phyloP scores from a whole-genome alignment of 2,329 filamentous ascomycete genomes.

The Aspergillus fumigatus region DNA sequence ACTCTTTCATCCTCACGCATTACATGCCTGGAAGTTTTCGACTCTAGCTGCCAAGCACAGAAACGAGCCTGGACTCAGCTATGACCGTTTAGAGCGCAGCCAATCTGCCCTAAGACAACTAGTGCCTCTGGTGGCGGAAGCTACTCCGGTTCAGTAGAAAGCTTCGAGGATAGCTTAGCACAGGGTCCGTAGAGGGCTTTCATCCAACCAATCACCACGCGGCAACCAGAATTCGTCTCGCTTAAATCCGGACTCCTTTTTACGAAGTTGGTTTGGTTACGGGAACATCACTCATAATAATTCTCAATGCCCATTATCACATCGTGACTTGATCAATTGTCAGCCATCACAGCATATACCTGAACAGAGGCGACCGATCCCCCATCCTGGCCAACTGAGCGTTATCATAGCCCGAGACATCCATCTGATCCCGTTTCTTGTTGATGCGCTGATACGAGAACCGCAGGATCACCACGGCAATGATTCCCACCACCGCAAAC shows the following conservation, averaged over 20 bases:
- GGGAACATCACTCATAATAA: background rate
- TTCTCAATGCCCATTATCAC: background rate
- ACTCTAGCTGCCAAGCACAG: background rate
- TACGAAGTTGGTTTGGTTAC: background rate
- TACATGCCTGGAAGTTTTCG: no score
- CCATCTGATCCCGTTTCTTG: slow-evolving; percentile 48
- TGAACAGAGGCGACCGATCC: slow-evolving; percentile 59
- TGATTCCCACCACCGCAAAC: slow-evolving; percentile 45
- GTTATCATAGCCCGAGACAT: slow-evolving; percentile 40
- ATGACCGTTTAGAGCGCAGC: no score
- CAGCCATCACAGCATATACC: slow-evolving; percentile 50
- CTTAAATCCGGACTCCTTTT: background rate
- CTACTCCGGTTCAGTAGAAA: background rate
- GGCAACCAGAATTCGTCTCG: background rate
- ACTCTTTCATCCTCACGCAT: no score
- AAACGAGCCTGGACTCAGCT: background rate
- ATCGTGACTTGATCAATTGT: no score
- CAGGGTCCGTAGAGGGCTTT: background rate
- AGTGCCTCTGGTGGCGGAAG: background rate
- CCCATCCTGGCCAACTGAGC: slow-evolving; percentile 54
- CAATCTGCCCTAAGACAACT: background rate
- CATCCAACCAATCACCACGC: background rate
- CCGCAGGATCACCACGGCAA: slow-evolving; percentile 42
- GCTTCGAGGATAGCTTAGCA: background rate
- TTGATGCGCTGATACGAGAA: slow-evolving; percentile 57